Conservation (phyloP, 2,329 filamentous ascomycete genomes). For the Exophiala sp. region DNA sequence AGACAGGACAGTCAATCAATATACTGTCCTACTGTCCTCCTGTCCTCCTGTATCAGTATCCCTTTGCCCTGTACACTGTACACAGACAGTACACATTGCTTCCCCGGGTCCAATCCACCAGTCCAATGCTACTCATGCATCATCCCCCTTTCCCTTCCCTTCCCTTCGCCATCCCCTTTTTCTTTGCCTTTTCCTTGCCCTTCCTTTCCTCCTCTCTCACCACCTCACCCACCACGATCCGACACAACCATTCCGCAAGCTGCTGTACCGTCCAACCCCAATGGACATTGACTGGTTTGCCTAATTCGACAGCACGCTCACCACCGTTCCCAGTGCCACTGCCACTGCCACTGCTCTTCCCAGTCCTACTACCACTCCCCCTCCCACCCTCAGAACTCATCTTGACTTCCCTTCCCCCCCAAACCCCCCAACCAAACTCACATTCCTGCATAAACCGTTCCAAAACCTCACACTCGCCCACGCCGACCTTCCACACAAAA, state of each 20-base stretch:
- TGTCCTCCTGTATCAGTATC: too few species aligned
- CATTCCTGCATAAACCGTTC: slow-evolving; percentile 31
- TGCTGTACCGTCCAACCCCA: slow-evolving; percentile 42
- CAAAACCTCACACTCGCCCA: slow-evolving; percentile 22
- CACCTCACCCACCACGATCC: slow-evolving; percentile 44
- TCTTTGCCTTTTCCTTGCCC: slow-evolving; percentile 11
- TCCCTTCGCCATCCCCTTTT: not conserved
- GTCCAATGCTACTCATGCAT: too few species aligned
- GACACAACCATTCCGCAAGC: slow-evolving; percentile 40
- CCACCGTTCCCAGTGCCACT: too few species aligned
- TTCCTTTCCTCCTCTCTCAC: slow-evolving; percentile 39
- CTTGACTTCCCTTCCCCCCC: slow-evolving; percentile 1
- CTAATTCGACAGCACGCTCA: too few species aligned
- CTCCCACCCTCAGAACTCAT: slow-evolving; percentile 2
- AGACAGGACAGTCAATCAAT: too few species aligned
- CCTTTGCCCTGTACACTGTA: too few species aligned
- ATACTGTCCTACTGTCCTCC: too few species aligned
- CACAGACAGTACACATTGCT: too few species aligned
- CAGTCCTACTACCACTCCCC: too few species aligned
- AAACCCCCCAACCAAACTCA: slow-evolving; percentile 19
- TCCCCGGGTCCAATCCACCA: too few species aligned
- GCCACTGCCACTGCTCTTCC: too few species aligned
- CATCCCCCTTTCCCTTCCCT: too few species aligned
- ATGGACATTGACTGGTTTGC: slow-evolving; percentile 23
- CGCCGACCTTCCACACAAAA: slow-evolving; percentile 21